Conservation (phyloP, 441 rosid genomes). For the Biscutella auriculata region DNA sequence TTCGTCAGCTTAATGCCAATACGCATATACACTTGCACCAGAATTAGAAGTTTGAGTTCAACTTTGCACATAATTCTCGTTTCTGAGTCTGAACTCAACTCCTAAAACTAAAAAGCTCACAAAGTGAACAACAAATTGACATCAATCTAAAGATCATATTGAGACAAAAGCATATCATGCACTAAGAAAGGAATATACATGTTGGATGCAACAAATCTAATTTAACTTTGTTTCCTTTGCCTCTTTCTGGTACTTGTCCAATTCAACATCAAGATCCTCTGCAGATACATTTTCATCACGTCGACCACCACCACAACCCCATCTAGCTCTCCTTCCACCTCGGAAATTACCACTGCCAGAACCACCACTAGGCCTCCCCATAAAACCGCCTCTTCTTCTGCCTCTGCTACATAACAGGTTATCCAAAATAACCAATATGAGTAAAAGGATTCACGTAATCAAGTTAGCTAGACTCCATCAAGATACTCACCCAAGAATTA, state of each 20-base stretch:
- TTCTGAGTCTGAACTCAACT: conserved; percentile 4
- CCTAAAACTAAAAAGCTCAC: conserved; percentile 1
- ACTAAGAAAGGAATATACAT: conserved; percentile 13
- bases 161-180: conserved; percentile 17
- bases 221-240: conserved; percentile 35
- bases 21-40: too few species aligned
- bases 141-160: conserved; percentile 19
- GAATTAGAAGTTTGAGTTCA: background rate
- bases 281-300: conserved; percentile 36
- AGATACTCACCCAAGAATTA: background rate
- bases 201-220: background rate
- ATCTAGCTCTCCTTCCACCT: conserved; percentile 28
- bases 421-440: background rate
- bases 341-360: conserved; percentile 23
- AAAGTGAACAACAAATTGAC: background rate
- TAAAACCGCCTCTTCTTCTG: conserved; percentile 29
- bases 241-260: conserved; percentile 42
- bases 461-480: background rate
- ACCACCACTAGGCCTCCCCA: conserved; percentile 32
- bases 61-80: conserved; percentile 7
- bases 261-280: conserved; percentile 50
- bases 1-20: background rate
- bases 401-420: conserved; percentile 17
- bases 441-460: background rate
- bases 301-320: conserved; percentile 31